Evolutionary conservation across 2,329 filamentous ascomycete genomes (phyloP).

Genomic region (Dactylellina leptospora): DNA sequence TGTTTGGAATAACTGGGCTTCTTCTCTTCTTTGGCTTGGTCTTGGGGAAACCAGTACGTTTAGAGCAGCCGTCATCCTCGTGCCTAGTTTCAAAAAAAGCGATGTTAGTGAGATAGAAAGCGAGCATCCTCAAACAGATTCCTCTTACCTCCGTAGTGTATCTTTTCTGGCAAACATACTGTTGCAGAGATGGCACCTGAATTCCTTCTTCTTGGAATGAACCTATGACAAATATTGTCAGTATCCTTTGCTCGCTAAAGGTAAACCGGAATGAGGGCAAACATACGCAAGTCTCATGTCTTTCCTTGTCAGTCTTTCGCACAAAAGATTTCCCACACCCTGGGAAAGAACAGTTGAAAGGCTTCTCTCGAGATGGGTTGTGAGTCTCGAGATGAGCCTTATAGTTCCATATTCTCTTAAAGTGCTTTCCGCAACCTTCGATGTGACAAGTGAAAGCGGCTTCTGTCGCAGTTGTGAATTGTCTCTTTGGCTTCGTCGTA

Average conservation of each 20-base stretch:
- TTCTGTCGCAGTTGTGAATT: slow-evolving; percentile 71
- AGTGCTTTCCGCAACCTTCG: slow-evolving; percentile 73
- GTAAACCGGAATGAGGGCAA: too few relatives aligned
- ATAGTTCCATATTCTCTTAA: slow-evolving; percentile 85
- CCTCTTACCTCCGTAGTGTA: slow-evolving; percentile 76
- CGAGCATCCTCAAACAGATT: neutral
- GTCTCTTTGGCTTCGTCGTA: slow-evolving; percentile 55
- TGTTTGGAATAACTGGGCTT: slow-evolving; percentile 48
- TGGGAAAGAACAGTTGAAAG: slow-evolving; percentile 72
- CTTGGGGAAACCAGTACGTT: slow-evolving; percentile 61
- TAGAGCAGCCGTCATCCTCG: slow-evolving; percentile 78
- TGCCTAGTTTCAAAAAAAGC: slow-evolving; percentile 66
- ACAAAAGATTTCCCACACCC: slow-evolving; percentile 80
- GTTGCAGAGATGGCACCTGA: slow-evolving; percentile 75
- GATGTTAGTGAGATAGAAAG: slow-evolving; percentile 6
- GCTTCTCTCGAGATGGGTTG: slow-evolving; percentile 75
- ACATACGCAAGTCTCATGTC: slow-evolving; percentile 67
- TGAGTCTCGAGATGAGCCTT: slow-evolving; percentile 87
- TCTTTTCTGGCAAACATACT: slow-evolving; percentile 81
- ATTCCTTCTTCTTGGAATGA: slow-evolving; percentile 76
- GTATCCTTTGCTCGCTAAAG: too few relatives aligned
- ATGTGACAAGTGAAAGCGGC: slow-evolving; percentile 76
- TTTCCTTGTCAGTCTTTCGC: slow-evolving; percentile 78
- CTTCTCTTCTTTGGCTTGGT: slow-evolving; percentile 51
- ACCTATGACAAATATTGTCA: too few relatives aligned